These are phyloP conservation scores for Cucumis melo DNA, from an alignment of 306 rosid species.

Conservation along the genomic window DNA sequence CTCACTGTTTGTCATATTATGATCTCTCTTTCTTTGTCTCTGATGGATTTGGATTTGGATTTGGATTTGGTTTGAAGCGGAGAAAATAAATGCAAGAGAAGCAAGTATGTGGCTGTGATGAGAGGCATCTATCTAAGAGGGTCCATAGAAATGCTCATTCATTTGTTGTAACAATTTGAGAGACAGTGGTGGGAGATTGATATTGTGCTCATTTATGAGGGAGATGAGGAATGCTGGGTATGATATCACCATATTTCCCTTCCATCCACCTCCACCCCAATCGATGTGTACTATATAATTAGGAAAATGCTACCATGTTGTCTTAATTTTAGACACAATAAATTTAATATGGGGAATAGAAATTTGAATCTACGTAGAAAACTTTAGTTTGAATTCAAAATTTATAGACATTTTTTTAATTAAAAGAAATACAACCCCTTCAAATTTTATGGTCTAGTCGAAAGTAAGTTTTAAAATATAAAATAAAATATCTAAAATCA, in stretches of 20 bases:
- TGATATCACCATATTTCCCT: not conserved
- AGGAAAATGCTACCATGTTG: not conserved
- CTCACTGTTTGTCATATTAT: not conserved
- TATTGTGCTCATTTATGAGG: constrained; percentile 2
- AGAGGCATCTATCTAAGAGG: constrained; percentile 12
- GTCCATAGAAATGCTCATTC: constrained; percentile 4
- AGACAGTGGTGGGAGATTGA: constrained; percentile 7
- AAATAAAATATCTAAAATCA: too few species aligned
- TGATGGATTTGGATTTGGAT: not conserved
- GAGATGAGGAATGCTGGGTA: constrained; percentile 10
- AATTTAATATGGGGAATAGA: too few species aligned
- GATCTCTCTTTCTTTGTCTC: not conserved
- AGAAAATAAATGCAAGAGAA: constrained; percentile 45
- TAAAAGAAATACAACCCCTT: too few species aligned
- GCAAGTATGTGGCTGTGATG: constrained; percentile 51
- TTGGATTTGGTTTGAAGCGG: not conserved
- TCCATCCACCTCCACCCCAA: not conserved
- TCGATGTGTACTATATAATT: not conserved
- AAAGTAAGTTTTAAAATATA: too few species aligned
- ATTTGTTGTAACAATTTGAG: not conserved
- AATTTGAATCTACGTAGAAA: too few species aligned
- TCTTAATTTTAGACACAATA: too few species aligned
- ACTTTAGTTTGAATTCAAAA: too few species aligned
- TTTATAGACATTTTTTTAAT: too few species aligned
- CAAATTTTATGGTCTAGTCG: too few species aligned